A percentile compares a stretch with the other conserved stretches of the same genome.
These are phyloP conservation scores for Malassezia vespertilionis DNA, from an alignment of 1,284 basidiomycete species.

Conservation along the genomic window DNA sequence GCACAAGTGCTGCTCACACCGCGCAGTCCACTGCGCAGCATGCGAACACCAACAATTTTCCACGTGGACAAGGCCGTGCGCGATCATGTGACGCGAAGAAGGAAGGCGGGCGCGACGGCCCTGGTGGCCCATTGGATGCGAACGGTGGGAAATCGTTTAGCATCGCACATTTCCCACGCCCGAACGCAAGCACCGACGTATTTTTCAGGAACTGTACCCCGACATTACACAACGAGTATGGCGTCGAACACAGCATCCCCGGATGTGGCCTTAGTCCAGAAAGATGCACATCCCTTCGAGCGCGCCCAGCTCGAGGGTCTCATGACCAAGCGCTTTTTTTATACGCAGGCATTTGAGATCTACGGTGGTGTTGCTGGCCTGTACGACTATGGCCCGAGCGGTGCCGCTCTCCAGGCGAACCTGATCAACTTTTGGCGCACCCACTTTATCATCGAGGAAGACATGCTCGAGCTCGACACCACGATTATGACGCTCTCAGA, in stretches of 20 bases:
- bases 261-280: conserved; percentile 24
- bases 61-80: not conserved
- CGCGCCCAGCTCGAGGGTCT: conserved; percentile 75
- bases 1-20: too few species aligned
- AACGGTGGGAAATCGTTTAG: not conserved
- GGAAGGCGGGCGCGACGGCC: not conserved
- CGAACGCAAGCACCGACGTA: too few species aligned
- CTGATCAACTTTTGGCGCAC: conserved; percentile 92
- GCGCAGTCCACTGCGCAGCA: too few species aligned
- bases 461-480: conserved; percentile 97
- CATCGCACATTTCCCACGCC: too few species aligned
- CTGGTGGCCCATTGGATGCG: conserved; percentile 3
- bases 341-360: conserved; percentile 94
- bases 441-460: conserved; percentile 96
- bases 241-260: not conserved
- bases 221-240: not conserved
- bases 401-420: conserved; percentile 90
- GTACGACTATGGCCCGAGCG: conserved; percentile 61
- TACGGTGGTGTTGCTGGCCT: conserved; percentile 96
- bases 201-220: too few species aligned
- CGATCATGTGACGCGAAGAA: not conserved
- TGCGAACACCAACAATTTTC: too few species aligned
- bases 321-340: conserved; percentile 89
- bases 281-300: conserved; percentile 69
- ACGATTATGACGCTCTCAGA: conserved; percentile 91